Evolutionary conservation across 306 rosid species (phyloP).

Genomic region (Arachis stenosperma): DNA sequence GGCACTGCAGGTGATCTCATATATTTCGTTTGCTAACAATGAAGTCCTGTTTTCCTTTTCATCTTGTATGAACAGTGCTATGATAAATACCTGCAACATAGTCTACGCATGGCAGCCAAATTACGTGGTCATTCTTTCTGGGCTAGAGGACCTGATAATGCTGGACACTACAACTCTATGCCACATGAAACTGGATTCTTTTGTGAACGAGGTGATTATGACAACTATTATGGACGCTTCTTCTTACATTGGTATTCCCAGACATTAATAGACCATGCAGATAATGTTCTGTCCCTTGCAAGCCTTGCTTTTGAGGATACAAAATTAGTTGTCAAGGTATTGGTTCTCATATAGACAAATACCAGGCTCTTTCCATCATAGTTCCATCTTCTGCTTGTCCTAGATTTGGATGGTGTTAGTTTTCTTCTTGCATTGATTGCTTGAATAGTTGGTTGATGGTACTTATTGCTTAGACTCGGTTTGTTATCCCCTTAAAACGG

Average conservation of each 20-base stretch:
- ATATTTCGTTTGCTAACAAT: slow-evolving; percentile 17
- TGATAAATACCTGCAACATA: slow-evolving; percentile 84
- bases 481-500: slow-evolving; percentile 22
- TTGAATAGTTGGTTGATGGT: slow-evolving; percentile 25
- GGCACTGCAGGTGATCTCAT: slow-evolving; percentile 11
- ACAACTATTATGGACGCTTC: slow-evolving; percentile 95
- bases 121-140: slow-evolving; percentile 90
- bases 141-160: slow-evolving; percentile 97
- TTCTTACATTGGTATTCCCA: slow-evolving; percentile 97
- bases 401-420: slow-evolving; percentile 32
- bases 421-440: slow-evolving; percentile 4
- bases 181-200: slow-evolving; percentile 97
- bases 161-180: slow-evolving; percentile 87
- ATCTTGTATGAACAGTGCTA: slow-evolving; percentile 68
- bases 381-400: slow-evolving; percentile 31
- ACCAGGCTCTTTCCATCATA: slow-evolving; percentile 25
- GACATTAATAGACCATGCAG: slow-evolving; percentile 78
- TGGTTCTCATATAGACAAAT: slow-evolving; percentile 13
- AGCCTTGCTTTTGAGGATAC: slow-evolving; percentile 93
- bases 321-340: slow-evolving; percentile 78
- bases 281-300: slow-evolving; percentile 93
- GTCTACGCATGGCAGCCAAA: slow-evolving; percentile 83
- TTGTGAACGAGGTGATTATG: slow-evolving; percentile 97
- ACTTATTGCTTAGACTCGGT: slow-evolving; percentile 22
- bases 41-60: slow-evolving; percentile 36